Conservation (phyloP, 257 asterid genomes). For the Coffea canephora region DNA sequence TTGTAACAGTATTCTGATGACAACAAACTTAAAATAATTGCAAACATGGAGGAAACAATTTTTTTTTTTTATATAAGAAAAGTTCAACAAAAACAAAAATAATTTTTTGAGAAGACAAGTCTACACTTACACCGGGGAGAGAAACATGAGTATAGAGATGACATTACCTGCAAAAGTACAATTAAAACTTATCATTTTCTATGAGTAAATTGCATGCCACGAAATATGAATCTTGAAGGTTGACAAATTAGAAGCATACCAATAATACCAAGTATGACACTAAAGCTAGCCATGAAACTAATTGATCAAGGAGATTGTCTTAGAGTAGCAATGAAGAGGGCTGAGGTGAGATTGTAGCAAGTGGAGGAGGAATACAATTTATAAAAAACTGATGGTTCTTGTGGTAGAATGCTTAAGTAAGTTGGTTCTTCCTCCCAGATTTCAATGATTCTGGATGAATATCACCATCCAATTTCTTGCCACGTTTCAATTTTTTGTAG, state of each 20-base stretch:
- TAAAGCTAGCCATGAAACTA: constrained; percentile 23
- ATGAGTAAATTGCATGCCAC: background rate
- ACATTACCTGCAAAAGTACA: constrained; percentile 43
- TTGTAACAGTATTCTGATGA: too few species aligned
- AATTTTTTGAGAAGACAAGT: background rate
- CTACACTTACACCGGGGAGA: constrained; percentile 47
- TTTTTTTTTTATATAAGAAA: background rate
- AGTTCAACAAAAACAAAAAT: background rate
- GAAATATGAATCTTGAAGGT: background rate
- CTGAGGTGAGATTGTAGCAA: background rate
- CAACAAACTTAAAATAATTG: too few species aligned
- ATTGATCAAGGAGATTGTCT: background rate
- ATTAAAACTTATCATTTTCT: background rate
- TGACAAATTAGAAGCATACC: constrained; percentile 14
- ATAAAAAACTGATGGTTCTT: background rate
- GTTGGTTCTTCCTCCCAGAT: background rate
- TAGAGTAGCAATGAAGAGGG: background rate
- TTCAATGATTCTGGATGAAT: background rate
- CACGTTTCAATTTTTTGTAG: background rate
- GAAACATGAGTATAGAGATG: constrained; percentile 50
- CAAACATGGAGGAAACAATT: background rate
- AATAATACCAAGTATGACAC: constrained; percentile 32
- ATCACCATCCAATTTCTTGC: background rate
- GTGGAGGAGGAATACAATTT: too few species aligned
- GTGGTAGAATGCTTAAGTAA: too few species aligned